A percentile compares a stretch with the other conserved stretches of the same genome.
Evolutionary conservation across 208 protist genomes (phyloP).

Genomic region (Leishmania guyanensis): DNA sequence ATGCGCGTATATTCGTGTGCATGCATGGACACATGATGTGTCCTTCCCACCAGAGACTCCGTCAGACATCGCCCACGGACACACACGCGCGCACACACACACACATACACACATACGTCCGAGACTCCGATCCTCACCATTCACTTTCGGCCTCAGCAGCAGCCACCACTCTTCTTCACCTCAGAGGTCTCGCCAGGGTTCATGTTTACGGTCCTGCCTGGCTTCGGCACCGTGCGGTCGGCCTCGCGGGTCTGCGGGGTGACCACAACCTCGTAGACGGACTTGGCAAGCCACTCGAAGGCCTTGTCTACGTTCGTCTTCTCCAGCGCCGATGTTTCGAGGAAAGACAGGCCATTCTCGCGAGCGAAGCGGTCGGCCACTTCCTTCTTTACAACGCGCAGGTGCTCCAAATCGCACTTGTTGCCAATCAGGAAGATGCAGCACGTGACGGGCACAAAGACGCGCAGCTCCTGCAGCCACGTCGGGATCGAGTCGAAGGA

Average conservation of each 20-base stretch:
- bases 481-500: slow-evolving; percentile 98
- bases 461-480: slow-evolving; percentile 98
- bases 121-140: slow-evolving; percentile 6
- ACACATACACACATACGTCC: neutral
- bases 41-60: neutral
- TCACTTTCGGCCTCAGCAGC: slow-evolving; percentile 43
- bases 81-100: neutral
- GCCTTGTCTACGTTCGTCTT: slow-evolving; percentile 98
- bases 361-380: slow-evolving; percentile 95
- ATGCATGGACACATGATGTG: neutral
- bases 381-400: slow-evolving; percentile 94
- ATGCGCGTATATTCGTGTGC: slow-evolving; percentile 10
- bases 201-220: slow-evolving; percentile 29
- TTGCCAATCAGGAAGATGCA: slow-evolving; percentile 99
- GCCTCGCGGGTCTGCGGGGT: slow-evolving; percentile 51
- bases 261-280: slow-evolving; percentile 88
- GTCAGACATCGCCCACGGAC: neutral
- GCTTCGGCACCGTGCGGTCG: slow-evolving; percentile 31
- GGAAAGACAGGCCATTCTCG: slow-evolving; percentile 96
- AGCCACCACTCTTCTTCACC: slow-evolving; percentile 39
- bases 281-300: slow-evolving; percentile 98
- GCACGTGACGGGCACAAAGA: slow-evolving; percentile 96
- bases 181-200: slow-evolving; percentile 40
- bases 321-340: slow-evolving; percentile 99
- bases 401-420: slow-evolving; percentile 95